These are phyloP conservation scores for Cytospora mali DNA, from an alignment of 2,329 filamentous ascomycete species.

Conservation along the genomic window DNA sequence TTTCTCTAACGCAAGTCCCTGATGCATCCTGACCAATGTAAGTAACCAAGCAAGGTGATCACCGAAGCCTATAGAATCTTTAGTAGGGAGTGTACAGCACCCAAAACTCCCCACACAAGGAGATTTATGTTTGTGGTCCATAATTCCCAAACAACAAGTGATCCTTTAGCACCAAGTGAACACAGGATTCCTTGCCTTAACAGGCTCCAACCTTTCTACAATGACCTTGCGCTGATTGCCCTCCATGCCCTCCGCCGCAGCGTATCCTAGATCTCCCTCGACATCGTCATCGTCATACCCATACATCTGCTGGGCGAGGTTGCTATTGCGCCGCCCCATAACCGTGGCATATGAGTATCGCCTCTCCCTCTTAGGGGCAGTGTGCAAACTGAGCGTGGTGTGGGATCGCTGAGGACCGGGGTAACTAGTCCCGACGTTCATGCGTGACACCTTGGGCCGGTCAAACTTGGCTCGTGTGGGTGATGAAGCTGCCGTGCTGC, in stretches of 20 bases:
- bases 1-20: neutral
- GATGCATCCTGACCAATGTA: neutral
- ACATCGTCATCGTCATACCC: constrained; percentile 70
- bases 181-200: constrained; percentile 92
- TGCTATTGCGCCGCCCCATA: constrained; percentile 50
- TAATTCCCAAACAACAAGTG: no score
- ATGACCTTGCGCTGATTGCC: constrained; percentile 91
- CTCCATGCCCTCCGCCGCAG: constrained; percentile 91
- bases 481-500: constrained; percentile 27
- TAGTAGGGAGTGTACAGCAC: neutral
- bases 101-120: neutral
- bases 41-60: neutral
- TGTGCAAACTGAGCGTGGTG: constrained; percentile 42
- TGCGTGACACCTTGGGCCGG: constrained; percentile 32
- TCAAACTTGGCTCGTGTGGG: constrained; percentile 21
- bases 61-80: neutral
- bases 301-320: constrained; percentile 57
- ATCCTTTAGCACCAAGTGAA: constrained; percentile 87
- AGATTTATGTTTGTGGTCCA: no score
- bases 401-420: constrained; percentile 44
- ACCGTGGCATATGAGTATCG: constrained; percentile 58
- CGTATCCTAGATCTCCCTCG: constrained; percentile 92
- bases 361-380: constrained; percentile 52
- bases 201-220: constrained; percentile 91
- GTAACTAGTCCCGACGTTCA: constrained; percentile 39